These are phyloP conservation scores for Exidia glandulosa DNA, from an alignment of 768 basidiomycete genomes.

Conservation along the genomic window DNA sequence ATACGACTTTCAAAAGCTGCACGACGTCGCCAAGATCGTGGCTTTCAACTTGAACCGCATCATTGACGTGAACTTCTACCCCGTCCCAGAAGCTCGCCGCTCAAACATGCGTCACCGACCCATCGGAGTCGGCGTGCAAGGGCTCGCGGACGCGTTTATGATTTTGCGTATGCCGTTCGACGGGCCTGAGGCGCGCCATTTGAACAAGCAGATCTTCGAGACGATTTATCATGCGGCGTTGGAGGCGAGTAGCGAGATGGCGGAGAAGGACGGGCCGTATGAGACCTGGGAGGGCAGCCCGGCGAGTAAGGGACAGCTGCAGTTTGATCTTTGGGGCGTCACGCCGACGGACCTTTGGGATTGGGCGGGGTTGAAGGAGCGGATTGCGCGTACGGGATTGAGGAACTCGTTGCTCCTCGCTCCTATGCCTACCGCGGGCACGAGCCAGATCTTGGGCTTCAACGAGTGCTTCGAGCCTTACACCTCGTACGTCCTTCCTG, in stretches of 20 bases:
- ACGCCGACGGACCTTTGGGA: conserved; percentile 89
- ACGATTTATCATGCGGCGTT: conserved; percentile 95
- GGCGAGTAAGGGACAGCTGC: conserved; percentile 76
- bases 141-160: conserved; percentile 98
- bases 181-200: conserved; percentile 67
- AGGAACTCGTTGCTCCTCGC: conserved; percentile 85
- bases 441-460: conserved; percentile 94
- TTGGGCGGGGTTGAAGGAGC: conserved; percentile 78
- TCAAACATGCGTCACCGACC: conserved; percentile 98
- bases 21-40: conserved; percentile 89
- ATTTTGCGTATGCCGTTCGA: conserved; percentile 93
- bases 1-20: conserved; percentile 93
- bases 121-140: conserved; percentile 94
- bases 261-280: conserved; percentile 68
- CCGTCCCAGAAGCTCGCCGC: conserved; percentile 77
- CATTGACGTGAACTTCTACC: conserved; percentile 94
- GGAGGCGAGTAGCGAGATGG: conserved; percentile 84
- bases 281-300: conserved; percentile 87
- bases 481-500: no score
- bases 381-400: conserved; percentile 70
- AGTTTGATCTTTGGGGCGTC: conserved; percentile 92
- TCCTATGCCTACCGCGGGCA: conserved; percentile 99
- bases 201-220: conserved; percentile 96
- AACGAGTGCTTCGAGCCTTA: conserved; percentile 99
- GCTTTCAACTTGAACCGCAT: conserved; percentile 87